Percentiles rank a stretch among this genome's conserved stretches.
Conservation (phyloP, 179 eudicot species). For the Gypsophila paniculata region DNA sequence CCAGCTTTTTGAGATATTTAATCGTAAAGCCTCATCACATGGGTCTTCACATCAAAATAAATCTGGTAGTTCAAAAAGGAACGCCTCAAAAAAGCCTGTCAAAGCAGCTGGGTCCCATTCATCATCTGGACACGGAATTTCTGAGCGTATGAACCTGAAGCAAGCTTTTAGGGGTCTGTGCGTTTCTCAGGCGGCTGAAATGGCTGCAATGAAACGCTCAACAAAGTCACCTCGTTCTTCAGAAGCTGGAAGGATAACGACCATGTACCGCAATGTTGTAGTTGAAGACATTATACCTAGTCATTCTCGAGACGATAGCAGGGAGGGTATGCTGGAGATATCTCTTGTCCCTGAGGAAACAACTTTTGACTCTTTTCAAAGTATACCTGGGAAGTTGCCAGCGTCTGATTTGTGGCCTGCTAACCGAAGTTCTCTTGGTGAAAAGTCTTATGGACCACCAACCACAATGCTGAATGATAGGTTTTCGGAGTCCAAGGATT, state of each 20-base stretch:
- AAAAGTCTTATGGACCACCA: slow-evolving; percentile 21
- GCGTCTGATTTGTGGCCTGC: slow-evolving; percentile 37
- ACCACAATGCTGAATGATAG: slow-evolving; percentile 22
- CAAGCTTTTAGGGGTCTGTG: slow-evolving; percentile 91
- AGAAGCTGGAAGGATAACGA: slow-evolving; percentile 61
- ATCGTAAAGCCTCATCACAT: slow-evolving; percentile 53
- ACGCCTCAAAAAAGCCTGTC: slow-evolving; percentile 61
- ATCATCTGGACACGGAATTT: slow-evolving; percentile 63
- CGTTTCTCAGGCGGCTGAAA: slow-evolving; percentile 95
- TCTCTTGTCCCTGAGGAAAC: slow-evolving; percentile 50
- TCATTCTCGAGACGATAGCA: slow-evolving; percentile 35
- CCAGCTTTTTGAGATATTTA: slow-evolving; percentile 77
- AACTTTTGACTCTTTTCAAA: slow-evolving; percentile 30
- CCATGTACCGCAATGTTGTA: slow-evolving; percentile 52
- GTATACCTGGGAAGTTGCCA: slow-evolving; percentile 26
- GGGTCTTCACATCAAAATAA: slow-evolving; percentile 35
- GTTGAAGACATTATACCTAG: slow-evolving; percentile 51
- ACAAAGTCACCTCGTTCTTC: slow-evolving; percentile 58
- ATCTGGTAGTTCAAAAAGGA: slow-evolving; percentile 42
- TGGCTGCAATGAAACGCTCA: slow-evolving; percentile 78
- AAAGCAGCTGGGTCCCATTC: slow-evolving; percentile 43
- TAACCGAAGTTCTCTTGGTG: slow-evolving; percentile 37
- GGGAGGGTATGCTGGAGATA: slow-evolving; percentile 42
- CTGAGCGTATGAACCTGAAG: slow-evolving; percentile 77
- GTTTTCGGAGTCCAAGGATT: slow-evolving; percentile 25